Base-by-base conservation (phyloP, 225 moss, liverwort and hornwort genomes). In the Sphagnum contortum region DNA sequence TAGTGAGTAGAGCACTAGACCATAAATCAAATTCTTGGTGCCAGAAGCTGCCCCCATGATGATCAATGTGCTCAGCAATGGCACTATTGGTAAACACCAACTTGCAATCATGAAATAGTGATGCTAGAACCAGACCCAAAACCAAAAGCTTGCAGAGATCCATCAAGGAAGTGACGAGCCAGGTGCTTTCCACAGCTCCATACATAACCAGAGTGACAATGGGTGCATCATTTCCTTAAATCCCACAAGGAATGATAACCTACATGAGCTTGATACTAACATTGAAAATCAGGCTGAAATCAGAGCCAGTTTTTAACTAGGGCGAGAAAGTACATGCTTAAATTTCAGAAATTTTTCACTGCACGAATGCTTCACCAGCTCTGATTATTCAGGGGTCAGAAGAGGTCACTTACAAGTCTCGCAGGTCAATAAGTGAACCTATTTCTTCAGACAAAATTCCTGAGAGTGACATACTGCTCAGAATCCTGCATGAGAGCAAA, bases 351-450 rank as follows among this genome's bases (percentile, higher is more conserved):
- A 45, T 46, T 7, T 3, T 45, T 61, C 6, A 44, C 61, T 8
- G 46, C 61, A 48, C 3, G 44, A 6, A 61, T 8, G 8, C 8
- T 61, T 5, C 8, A 48, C 44, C 8, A 3, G 48, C 8, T 61
- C 8, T 45, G 61, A 3, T 48, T 55, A 6, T 58, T 6, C 29
- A 12, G 58, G 7, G 44, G 12, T 13, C 7, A 58, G 6, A 7
- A 44, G 58, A 9, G 46, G 8, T 45, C 7, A 63, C 80, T 68
- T 64, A 84, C 83, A 84, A 48, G 50, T 0, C 6, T 45, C 3
- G 2, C n/a, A 84, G 80, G 66, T 77, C 84, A 49, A 70, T 48
- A 50, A 84, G 77, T 3, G 48, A 50, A 73, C 69, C 77, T 50
- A 80, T 71, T 3, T 14, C 45, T 59, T 68, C 0, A 45, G 84